These are phyloP conservation scores for Hanseniaspora guilliermondii DNA, from an alignment of 805 yeast genomes.

Conservation along the genomic window DNA sequence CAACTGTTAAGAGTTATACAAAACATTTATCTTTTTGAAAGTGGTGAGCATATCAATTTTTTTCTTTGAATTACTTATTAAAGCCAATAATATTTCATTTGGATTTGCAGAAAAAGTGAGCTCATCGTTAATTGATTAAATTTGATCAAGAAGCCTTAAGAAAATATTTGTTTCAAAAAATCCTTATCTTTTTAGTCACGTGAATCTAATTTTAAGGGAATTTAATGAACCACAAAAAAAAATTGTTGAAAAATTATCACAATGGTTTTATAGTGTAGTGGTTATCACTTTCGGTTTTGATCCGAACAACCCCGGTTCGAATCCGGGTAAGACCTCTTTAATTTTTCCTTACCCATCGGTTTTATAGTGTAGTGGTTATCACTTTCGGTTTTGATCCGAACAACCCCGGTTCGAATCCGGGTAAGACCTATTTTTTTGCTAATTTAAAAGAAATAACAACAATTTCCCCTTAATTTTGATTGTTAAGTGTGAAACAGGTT, in stretches of 20 bases:
- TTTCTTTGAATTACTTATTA: too few species aligned
- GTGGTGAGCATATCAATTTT: too few species aligned
- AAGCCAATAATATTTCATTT: too few species aligned
- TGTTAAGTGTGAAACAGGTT: too few species aligned
- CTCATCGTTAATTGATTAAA: too few species aligned
- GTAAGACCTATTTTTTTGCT: conserved; percentile 43
- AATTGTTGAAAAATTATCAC: background rate
- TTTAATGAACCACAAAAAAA: background rate
- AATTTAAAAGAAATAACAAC: background rate
- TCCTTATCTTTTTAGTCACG: background rate
- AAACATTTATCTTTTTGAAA: too few species aligned
- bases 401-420: conserved; percentile 83
- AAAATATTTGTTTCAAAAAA: too few species aligned
- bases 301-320: conserved; percentile 72
- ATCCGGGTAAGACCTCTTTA: conserved; percentile 64
- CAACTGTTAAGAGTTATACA: too few species aligned
- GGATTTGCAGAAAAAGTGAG: too few species aligned
- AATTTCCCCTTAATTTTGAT: too few species aligned
- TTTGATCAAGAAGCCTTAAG: too few species aligned
- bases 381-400: conserved; percentile 50
- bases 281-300: conserved; percentile 51
- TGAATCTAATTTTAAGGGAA: background rate
- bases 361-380: conserved; percentile 49
- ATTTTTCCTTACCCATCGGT: background rate
- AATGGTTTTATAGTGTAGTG: conserved; percentile 47